Evolutionary conservation across 768 basidiomycete species (phyloP), one percentile per base, ranked within the genome.

Genomic region (Pholiota microspora): DNA sequence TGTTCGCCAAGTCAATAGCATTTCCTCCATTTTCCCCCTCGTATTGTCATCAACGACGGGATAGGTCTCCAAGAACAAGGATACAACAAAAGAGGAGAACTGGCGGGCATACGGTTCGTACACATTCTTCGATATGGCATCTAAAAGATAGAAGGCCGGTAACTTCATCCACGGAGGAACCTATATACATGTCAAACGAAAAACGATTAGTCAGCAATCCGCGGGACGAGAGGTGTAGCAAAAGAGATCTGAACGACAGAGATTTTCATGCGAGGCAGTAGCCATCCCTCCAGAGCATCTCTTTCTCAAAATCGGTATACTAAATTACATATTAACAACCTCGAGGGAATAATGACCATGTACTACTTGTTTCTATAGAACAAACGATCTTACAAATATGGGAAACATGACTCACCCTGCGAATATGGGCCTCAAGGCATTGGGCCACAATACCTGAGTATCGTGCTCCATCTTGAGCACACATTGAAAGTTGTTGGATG

Each of bases 81-180:
- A 80, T 53, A 89, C 87, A 57, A 95, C 89, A 67, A 94, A 82
- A 8, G 84, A 79, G 9, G 89, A 80, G 64, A 99, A 94, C 58
- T 86, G 82, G 56, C 85, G 84, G 27, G 92, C 90, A 72, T 98
- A 98, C 18, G 95, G 95, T 24, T 92, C 85, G 60, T 86, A 95
- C 29, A 95, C 86, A 74, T 98, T 98, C 71, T 99, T 99, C 52
- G 92, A 92, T 55, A 99, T 94, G 12, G 95, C 95, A 67, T 98
- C 97, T 66, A 99, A 79, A 6, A 98, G 82, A 67, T 98, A 99
- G 63, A 98, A 94, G 0, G 89, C 81, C 1, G 97, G 96, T 7
- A 99, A 77, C 73, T 97, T 95, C 79, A 91, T 88, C 77, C 84
- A 88, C 18, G 89, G 84, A 16, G 86, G 86, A 10, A 94, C 93